Evolutionary conservation across 257 asterid species (phyloP), one percentile per base, ranked within the genome.

Genomic region (Knoxia roxburghii): DNA sequence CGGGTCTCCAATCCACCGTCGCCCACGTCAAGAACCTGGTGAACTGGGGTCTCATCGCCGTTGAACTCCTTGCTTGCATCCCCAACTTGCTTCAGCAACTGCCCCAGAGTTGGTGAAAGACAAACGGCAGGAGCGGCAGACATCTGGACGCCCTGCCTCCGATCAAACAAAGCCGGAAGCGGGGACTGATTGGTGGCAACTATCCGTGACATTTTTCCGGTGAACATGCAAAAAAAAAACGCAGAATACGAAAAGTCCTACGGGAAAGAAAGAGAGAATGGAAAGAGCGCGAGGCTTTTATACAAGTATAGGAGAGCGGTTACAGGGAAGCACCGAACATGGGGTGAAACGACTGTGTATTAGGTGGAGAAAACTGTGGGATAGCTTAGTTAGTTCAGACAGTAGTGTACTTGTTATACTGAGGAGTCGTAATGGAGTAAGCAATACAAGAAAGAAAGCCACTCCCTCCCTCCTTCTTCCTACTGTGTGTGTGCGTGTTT

Each of bases 11-110:
- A 54, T 39, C 76, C 49, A 4, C 68, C 53, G 32, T 77, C 87
- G 41, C 71, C 68, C 15, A 88, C 57, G 18, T 85, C 94, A 3
- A 91, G 86, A n/a, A 76, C 88, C 9, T 79, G 95, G 45, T 89
- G 95, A 23, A 64, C 85, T 57, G 98, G 96, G 1, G 98, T 84
- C 33, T 89, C 92, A 17, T 89, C 96, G 0, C 95, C 96, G 18
- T 87, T 67, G 32, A 43, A 86, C 21, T 87, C 94, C 72, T 82
- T 89, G 35, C 72, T 54, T 0, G 48, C 79, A 32, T 75, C 79
- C 0, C 81, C 86, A 4, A 78, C 86, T 10, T 54, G 45, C 70
- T 77, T 75, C 66, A 81, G 64, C 8, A 81, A 76, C 33, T 81
- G 81, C 2, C 79, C 85, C 0, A 81, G 76, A 3, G 82, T 81